Conservation (phyloP, 1,284 basidiomycete species). For the Ustilago cynodontis region DNA sequence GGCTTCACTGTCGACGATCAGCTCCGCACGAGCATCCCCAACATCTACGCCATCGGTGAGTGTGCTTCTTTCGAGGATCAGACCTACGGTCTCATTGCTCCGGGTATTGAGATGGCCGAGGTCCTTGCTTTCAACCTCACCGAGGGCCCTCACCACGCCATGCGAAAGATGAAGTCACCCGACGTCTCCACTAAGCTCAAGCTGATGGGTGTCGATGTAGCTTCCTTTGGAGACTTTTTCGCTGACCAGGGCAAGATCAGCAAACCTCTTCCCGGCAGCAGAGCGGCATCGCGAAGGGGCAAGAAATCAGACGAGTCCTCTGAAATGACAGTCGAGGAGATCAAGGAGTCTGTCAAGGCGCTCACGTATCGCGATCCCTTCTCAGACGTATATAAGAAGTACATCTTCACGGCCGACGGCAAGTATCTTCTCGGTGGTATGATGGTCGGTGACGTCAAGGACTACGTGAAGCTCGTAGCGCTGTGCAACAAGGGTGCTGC, state of each 20-base stretch:
- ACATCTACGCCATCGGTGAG: slow-evolving; percentile 81
- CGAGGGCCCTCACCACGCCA: slow-evolving; percentile 70
- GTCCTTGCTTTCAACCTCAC: slow-evolving; percentile 82
- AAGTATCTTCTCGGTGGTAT: slow-evolving; percentile 81
- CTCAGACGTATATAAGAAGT: slow-evolving; percentile 75
- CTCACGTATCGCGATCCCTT: slow-evolving; percentile 82
- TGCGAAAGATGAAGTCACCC: slow-evolving; percentile 75
- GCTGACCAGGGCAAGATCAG: slow-evolving; percentile 74
- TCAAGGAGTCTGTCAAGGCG: slow-evolving; percentile 73
- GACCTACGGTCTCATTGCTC: slow-evolving; percentile 79
- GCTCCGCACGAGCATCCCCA: slow-evolving; percentile 75
- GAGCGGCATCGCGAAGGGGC: slow-evolving; percentile 13
- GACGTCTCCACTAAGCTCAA: slow-evolving; percentile 78
- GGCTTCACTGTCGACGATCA: slow-evolving; percentile 77
- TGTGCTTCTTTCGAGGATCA: slow-evolving; percentile 79
- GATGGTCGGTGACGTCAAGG: slow-evolving; percentile 82
- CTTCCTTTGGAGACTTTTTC: slow-evolving; percentile 82
- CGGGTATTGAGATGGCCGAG: slow-evolving; percentile 81
- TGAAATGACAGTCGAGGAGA: slow-evolving; percentile 36
- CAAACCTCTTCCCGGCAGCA: slow-evolving; percentile 52
- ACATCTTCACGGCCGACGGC: slow-evolving; percentile 81
- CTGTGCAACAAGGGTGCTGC: slow-evolving; percentile 81
- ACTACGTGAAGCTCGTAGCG: slow-evolving; percentile 79
- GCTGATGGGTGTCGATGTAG: slow-evolving; percentile 81
- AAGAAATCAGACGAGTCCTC: slow-evolving; percentile 18